Evolutionary conservation across 2,329 filamentous ascomycete genomes (phyloP), one percentile per base, ranked within the genome.

Genomic region (Trichoderma endophyticum): DNA sequence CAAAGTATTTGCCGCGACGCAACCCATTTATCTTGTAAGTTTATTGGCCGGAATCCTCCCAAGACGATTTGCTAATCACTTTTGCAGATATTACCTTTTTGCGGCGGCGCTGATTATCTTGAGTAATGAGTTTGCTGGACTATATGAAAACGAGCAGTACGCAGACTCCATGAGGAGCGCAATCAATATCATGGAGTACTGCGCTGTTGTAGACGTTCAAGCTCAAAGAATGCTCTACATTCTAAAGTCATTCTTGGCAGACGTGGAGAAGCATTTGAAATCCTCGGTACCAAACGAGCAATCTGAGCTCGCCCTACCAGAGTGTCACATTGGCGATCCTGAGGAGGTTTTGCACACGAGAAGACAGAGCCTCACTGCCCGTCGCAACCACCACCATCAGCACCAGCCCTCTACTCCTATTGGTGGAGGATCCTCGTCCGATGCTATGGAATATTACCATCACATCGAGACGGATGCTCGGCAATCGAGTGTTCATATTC

Each of bases 1-100:
- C 80, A 4, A 78, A 80, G 14, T 84, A 85, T 67, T 79, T 89
- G 26, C 83, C 87, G 2, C 83, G 82, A 65, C 82, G 86, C 61
- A 86, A 89, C 73, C 87, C 87, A 0, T 88, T 89, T 72, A 81
- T 88, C 67, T 83, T 89, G 88, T 89, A 78, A 81, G 87, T 79
- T 2, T 11, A 12, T 61, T 61, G 21, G 71, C 36, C 57, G 63
- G 73, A 34, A 14, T 3, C 4, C 4, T 0, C 11, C 12, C 6
- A 54, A 18, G 28, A 21, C 12, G 32, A 28, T 15, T 12, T 4
- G 6, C 15, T 57, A 14, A 24, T 32, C 73, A 32, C n/a, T 28
- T 1, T 51, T 6, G 6, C n/a, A 21, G 88, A 74, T 86, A 89
- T 75, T 88, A 87, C 69, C 81, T 90, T 51, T 89, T 89, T 73